Evolutionary conservation across 371 early-diverging fungal species (phyloP).

Genomic region (Lichtheimia hyalospora): DNA sequence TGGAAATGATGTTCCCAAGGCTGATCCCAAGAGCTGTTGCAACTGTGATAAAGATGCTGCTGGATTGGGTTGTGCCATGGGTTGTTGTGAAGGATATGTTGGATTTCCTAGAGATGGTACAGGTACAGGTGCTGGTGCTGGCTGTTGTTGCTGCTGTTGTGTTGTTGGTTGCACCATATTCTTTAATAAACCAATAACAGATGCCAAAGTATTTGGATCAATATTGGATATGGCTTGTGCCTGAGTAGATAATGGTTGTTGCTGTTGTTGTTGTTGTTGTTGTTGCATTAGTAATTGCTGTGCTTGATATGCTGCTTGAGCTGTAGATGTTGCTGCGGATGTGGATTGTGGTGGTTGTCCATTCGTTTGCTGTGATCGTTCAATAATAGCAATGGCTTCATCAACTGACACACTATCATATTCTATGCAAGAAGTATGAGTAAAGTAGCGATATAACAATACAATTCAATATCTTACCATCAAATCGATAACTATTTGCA

Average conservation of each 20-base stretch:
- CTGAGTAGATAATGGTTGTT: background rate
- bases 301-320: background rate
- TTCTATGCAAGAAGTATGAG: slow-evolving; percentile 12
- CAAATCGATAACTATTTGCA: slow-evolving; percentile 26
- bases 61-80: too few species aligned
- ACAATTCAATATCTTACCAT: slow-evolving; percentile 24
- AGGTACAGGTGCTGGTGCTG: background rate
- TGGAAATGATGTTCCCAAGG: too few species aligned
- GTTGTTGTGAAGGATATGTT: too few species aligned
- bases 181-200: slow-evolving; percentile 5
- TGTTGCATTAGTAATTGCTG: background rate
- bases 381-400: slow-evolving; percentile 29
- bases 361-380: slow-evolving; percentile 9
- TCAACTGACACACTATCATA: slow-evolving; percentile 36
- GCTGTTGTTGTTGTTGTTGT: background rate
- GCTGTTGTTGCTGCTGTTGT: slow-evolving; percentile 7
- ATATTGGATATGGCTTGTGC: background rate
- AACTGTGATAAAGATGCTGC: too few species aligned
- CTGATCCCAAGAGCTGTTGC: too few species aligned
- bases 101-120: too few species aligned
- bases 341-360: background rate
- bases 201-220: slow-evolving; percentile 10
- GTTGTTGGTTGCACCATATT: slow-evolving; percentile 7
- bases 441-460: background rate
- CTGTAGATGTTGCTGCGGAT: background rate